Evolutionary conservation across 192 early-diverging fungal genomes (phyloP).

Genomic region (Geosiphon pyriformis): DNA sequence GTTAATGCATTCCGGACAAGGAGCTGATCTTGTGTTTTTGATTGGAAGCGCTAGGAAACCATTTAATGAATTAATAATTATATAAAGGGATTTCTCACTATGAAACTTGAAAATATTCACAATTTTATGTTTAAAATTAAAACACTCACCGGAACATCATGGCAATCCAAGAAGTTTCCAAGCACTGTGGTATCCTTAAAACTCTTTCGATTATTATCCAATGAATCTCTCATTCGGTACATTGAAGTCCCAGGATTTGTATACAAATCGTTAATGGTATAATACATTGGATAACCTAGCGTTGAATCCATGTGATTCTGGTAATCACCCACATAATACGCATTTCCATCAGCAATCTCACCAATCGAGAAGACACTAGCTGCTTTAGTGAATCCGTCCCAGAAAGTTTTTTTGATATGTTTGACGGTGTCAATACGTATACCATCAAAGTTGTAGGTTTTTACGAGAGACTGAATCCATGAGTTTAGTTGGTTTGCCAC

Average conservation of each 20-base stretch:
- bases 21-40: conserved; percentile 14
- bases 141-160: too few relatives aligned
- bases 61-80: too few relatives aligned
- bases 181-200: conserved; percentile 17
- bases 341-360: conserved; percentile 24
- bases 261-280: conserved; percentile 8
- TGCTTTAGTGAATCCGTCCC: conserved; percentile 27
- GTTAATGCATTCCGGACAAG: conserved; percentile 27
- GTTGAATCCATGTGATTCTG: conserved; percentile 20
- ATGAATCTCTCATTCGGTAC: neutral
- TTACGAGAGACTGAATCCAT: conserved; percentile 20
- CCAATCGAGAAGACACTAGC: conserved; percentile 35
- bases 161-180: conserved; percentile 29
- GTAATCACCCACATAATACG: conserved; percentile 19
- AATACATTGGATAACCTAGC: conserved; percentile 27
- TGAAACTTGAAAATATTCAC: too few relatives aligned
- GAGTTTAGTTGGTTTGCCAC: conserved; percentile 27
- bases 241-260: conserved; percentile 15
- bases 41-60: conserved; percentile 10
- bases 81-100: too few relatives aligned
- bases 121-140: too few relatives aligned
- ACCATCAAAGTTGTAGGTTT: conserved; percentile 37
- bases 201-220: neutral
- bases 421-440: conserved; percentile 44
- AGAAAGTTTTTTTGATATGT: conserved; percentile 38